These are phyloP conservation scores for Trichocomaceae sp. DNA, from an alignment of 2,329 filamentous ascomycete species.

Conservation along the genomic window DNA sequence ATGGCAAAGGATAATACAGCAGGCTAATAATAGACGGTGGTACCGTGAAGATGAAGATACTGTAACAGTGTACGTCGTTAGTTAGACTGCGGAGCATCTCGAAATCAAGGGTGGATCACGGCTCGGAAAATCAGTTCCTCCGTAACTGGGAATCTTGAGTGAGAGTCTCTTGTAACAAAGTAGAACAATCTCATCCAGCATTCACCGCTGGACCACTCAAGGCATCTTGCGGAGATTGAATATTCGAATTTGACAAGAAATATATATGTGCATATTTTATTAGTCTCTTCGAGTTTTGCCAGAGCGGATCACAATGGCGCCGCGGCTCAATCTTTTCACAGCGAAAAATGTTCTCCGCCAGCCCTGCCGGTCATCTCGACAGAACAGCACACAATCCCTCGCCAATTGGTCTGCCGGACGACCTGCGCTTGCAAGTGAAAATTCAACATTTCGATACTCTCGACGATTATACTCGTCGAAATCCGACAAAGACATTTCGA, in stretches of 20 bases:
- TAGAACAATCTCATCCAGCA: not conserved
- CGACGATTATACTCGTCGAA: conserved; percentile 32
- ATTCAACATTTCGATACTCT: conserved; percentile 8
- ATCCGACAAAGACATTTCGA: conserved; percentile 22
- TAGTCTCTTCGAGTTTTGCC: not conserved
- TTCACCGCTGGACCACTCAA: not conserved
- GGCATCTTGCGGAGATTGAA: not conserved
- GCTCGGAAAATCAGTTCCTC: conserved; percentile 22
- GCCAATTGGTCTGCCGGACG: conserved; percentile 2
- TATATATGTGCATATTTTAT: not conserved
- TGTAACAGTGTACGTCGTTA: no score
- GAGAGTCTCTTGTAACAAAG: not conserved
- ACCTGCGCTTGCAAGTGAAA: not conserved
- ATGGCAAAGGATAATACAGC: no score
- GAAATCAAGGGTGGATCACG: not conserved
- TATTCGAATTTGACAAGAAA: not conserved
- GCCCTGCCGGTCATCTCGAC: conserved; percentile 19
- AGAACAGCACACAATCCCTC: conserved; percentile 6
- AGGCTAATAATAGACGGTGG: no score
- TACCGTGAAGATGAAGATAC: no score
- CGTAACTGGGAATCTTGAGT: conserved; percentile 14
- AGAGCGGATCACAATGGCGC: conserved; percentile 43
- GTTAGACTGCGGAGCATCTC: no score
- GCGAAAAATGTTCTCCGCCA: conserved; percentile 29
- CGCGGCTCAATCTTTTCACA: conserved; percentile 47